phyloP scores from a whole-genome alignment of 1,284 basidiomycete species.

The Naganishia liquefaciens region DNA sequence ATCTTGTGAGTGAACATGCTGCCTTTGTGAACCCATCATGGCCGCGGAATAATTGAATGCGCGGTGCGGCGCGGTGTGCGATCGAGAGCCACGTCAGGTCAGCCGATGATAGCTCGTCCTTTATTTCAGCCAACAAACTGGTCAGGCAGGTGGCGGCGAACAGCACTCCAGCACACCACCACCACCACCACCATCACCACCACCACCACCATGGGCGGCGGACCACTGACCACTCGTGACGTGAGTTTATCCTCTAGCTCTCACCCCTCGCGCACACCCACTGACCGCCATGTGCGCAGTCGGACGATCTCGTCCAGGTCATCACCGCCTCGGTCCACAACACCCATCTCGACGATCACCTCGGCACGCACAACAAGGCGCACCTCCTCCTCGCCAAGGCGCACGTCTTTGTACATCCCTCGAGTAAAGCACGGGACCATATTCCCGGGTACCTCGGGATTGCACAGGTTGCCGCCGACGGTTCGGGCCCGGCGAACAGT shows the following conservation, averaged over 20 bases:
- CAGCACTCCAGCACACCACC: too few species aligned
- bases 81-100: too few species aligned
- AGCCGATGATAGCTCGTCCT: too few species aligned
- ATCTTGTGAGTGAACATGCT: too few species aligned
- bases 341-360: neutral
- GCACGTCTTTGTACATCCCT: slow-evolving; percentile 92
- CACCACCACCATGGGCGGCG: slow-evolving; percentile 19
- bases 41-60: too few species aligned
- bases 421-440: slow-evolving; percentile 85
- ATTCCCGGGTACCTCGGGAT: slow-evolving; percentile 87
- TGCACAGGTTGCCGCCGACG: slow-evolving; percentile 61
- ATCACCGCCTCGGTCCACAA: slow-evolving; percentile 8
- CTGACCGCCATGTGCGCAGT: slow-evolving; percentile 4
- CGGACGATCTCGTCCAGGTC: slow-evolving; percentile 28
- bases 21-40: too few species aligned
- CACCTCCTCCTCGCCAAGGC: slow-evolving; percentile 79
- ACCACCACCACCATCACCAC: slow-evolving; percentile 2
- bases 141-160: too few species aligned
- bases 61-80: neutral
- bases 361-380: slow-evolving; percentile 33
- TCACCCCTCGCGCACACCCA: neutral
- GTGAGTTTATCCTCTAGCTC: neutral
- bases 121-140: too few species aligned
- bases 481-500: neutral
- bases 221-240: slow-evolving; percentile 11